These are phyloP conservation scores for Ophiostoma himal-ulmi DNA, from an alignment of 2,329 filamentous ascomycete genomes.

Conservation along the genomic window DNA sequence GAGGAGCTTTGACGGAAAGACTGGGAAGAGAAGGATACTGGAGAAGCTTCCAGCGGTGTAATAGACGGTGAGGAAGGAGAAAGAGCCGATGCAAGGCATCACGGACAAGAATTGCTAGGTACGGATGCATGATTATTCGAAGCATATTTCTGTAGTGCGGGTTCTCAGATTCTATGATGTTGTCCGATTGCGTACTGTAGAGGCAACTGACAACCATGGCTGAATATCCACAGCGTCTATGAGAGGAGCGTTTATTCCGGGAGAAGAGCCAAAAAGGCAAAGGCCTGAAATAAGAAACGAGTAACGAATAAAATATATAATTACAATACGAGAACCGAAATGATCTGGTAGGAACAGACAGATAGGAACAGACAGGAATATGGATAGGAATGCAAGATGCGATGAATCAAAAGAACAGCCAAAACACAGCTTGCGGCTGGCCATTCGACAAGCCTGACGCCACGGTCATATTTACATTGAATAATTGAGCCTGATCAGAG, in stretches of 20 bases:
- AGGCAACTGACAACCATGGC: neutral
- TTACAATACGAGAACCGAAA: neutral
- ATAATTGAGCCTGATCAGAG: neutral
- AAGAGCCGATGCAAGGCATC: neutral
- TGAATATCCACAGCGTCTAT: neutral
- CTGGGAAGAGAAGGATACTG: neutral
- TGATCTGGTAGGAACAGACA: no score
- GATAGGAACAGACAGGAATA: neutral
- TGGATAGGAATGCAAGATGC: neutral
- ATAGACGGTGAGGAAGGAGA: neutral
- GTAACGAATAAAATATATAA: neutral
- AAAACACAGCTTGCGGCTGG: neutral
- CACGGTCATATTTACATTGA: neutral
- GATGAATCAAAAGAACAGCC: neutral
- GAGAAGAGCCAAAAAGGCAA: neutral
- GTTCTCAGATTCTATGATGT: neutral
- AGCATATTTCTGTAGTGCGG: neutral
- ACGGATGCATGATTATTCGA: neutral
- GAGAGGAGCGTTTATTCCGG: neutral
- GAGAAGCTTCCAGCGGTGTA: slow-evolving; percentile 1
- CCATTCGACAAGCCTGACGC: neutral
- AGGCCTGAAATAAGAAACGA: neutral
- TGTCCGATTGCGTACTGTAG: neutral
- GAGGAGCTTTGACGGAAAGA: neutral
- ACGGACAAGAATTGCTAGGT: neutral